Base-by-base conservation (phyloP, 352 stramenopile species). In the Lagenidium giganteum region DNA sequence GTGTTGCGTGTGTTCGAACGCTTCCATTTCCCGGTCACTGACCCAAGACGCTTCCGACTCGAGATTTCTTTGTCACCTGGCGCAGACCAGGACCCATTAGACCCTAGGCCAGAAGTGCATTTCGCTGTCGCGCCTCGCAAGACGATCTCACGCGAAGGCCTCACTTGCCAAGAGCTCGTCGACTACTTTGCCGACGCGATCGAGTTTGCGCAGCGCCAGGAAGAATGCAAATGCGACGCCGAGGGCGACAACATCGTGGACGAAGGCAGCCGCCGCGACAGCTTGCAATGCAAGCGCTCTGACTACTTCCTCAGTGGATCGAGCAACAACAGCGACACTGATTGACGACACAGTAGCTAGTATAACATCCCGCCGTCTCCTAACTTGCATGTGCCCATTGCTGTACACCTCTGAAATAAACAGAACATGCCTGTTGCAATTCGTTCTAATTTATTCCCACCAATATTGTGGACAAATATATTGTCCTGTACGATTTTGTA, bases 1-100 rank as follows among this genome's bases (percentile, higher is more conserved):
- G 90, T 99, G 3, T 97, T 99, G 38, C 90, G 96, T 16, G 77
- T 99, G 27, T 99, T 99, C 43, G 97, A 99, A 75, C 86, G 77
- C 23, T 79, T 86, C 35, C 71, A 86, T 47, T 85, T 70, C 46
- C 57, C 71, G 3, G 43, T 67, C 9, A 92, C 98, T 41, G 76
- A 90, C 31, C 77, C 79, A 44, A 64, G 85, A 44, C 79, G 82
- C 29, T 94, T 92, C 54, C 79, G 82, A 9, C 77, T 91, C 8
- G 79, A 94, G 61, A 92, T 94, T 17, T 83, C 78, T 20, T 91
- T 94, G 35, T 92, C 79, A 3, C 69, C 82, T 1, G 82, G 82
- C 13, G 71, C 82, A 3, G 77, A 82, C 27, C 70, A 83, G 38
- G 77, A 94, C 49, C 77, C 82, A 14, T 58, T 94, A 8, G 63